phyloP scores from a whole-genome alignment of 1,284 basidiomycete species.

The Acaromyces ingoldii region DNA sequence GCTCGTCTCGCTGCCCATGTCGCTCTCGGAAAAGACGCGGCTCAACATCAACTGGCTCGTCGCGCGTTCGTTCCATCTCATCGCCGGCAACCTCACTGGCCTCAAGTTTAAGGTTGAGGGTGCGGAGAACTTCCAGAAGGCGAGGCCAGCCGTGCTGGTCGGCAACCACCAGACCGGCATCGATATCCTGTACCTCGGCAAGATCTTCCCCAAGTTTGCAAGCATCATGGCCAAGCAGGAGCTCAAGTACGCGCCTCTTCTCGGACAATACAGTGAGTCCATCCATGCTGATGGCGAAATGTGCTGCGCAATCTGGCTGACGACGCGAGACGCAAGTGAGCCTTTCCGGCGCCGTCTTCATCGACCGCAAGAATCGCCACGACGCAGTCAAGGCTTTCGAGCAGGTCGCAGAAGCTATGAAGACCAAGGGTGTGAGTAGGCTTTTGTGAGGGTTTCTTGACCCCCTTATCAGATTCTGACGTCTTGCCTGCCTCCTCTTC shows the following conservation, averaged over 20 bases:
- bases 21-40: constrained; percentile 62
- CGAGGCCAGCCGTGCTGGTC: constrained; percentile 69
- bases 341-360: constrained; percentile 85
- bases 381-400: constrained; percentile 71
- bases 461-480: too few species aligned
- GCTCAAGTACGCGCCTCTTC: constrained; percentile 72
- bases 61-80: constrained; percentile 74
- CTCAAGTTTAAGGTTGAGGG: constrained; percentile 77
- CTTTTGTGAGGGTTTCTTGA: not conserved
- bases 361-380: constrained; percentile 77
- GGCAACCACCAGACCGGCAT: constrained; percentile 74
- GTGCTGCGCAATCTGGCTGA: not conserved
- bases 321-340: constrained; percentile 56
- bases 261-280: constrained; percentile 72
- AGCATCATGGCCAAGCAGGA: constrained; percentile 93
- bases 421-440: constrained; percentile 57
- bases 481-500: not conserved
- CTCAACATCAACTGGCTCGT: constrained; percentile 81
- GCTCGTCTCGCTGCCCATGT: constrained; percentile 66
- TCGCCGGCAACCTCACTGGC: constrained; percentile 66
- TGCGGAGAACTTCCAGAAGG: constrained; percentile 65
- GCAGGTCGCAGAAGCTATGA: constrained; percentile 77
- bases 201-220: constrained; percentile 75
- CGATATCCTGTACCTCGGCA: constrained; percentile 63
- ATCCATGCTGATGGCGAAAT: not conserved